Base-by-base conservation (phyloP, 208 protist genomes). In the Trypanosoma cruzi region DNA sequence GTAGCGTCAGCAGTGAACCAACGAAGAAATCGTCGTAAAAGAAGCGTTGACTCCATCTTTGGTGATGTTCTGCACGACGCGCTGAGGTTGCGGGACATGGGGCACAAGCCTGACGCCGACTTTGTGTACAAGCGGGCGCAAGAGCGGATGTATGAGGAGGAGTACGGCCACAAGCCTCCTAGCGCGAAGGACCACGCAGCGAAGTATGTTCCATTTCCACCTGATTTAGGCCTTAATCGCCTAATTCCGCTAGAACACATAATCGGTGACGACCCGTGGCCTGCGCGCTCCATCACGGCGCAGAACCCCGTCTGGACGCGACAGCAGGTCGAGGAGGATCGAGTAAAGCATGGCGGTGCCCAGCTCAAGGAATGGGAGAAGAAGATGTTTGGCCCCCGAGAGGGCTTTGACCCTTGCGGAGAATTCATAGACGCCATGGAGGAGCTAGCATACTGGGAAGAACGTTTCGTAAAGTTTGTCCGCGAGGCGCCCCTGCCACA, bases 81-180 rank as follows among this genome's bases (percentile, higher is more conserved):
- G 13, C 72, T 95, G 22, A 61, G 46, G 34, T 22, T 93, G 77
- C 86, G 90, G 6, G 90, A 95, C 72, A 78, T 82, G 73, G 90
- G 90, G n/a, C 73, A 93, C 62, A 89, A 92, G 73, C 84, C 90
- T 11, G 80, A 76, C 20, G 57, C 79, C 7, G 86, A 95, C 66
- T 95, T 95, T 73, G 77, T 95, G 11, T 93, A 95, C 78, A 92
- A 95, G 64, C 82, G 82, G 1, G 83, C 86, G 11, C 90, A 92
- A 75, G 86, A 95, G 68, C 82, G 87, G 36, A 77, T 93, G 56
- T 95, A 95, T 70, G 90, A 92, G 75, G 86, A 81, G 69, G 82
- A 92, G 78, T 89, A 93, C 68, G 90, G 90, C 14, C 77, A 74
- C 46, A 91, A 92, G 65, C 85, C 85, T 6, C 82, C 89, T 4